A percentile compares a stretch with the other conserved stretches of the same genome.
These are phyloP conservation scores for Begonia fuchsioides DNA, from an alignment of 306 rosid species.

Conservation along the genomic window DNA sequence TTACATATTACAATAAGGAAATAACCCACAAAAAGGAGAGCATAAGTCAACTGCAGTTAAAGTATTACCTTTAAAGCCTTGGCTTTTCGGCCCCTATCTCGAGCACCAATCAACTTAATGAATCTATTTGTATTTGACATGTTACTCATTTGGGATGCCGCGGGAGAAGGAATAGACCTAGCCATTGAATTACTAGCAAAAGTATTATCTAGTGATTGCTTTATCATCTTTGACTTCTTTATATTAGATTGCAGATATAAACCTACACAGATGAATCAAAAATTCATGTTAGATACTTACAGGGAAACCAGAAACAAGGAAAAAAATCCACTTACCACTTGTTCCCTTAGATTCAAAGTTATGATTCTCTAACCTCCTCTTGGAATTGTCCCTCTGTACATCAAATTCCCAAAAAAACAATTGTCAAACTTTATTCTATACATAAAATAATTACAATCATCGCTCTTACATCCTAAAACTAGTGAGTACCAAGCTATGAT, in stretches of 20 bases:
- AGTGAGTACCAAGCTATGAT: too few relatives aligned
- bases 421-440: neutral
- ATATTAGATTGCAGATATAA: constrained; percentile 51
- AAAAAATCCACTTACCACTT: constrained; percentile 33
- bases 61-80: constrained; percentile 58
- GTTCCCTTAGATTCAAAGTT: constrained; percentile 72
- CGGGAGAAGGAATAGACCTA: constrained; percentile 92
- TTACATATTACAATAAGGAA: constrained; percentile 2
- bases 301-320: neutral
- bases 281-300: constrained; percentile 1
- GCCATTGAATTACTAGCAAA: constrained; percentile 53
- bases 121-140: constrained; percentile 76
- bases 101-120: constrained; percentile 74
- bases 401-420: constrained; percentile 3
- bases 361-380: constrained; percentile 68
- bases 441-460: neutral
- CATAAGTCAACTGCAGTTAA: constrained; percentile 9
- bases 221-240: constrained; percentile 68
- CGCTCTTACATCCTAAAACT: too few relatives aligned
- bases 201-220: constrained; percentile 55
- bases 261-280: constrained; percentile 36
- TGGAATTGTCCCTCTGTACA: constrained; percentile 75
- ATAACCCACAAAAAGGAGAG: neutral
- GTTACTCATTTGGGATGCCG: constrained; percentile 83
- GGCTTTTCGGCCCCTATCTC: constrained; percentile 70